phyloP scores from a whole-genome alignment of 805 yeast species.

The Wickerhamiella cacticola region DNA sequence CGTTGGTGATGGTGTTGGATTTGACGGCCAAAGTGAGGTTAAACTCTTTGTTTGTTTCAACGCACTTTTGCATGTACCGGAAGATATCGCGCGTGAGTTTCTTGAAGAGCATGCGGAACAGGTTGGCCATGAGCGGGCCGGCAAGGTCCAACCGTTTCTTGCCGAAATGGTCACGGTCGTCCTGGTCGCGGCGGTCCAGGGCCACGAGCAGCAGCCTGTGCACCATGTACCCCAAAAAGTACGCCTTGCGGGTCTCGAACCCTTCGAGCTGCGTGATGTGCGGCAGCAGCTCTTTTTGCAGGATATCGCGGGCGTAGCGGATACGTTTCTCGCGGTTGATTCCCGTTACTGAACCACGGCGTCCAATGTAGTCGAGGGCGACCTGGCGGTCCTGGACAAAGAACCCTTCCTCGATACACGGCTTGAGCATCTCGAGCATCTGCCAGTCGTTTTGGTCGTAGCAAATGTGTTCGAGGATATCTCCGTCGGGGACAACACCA shows the following conservation, averaged over 20 bases:
- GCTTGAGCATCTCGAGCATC: constrained; percentile 97
- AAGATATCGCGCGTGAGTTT: constrained; percentile 93
- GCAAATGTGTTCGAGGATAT: constrained; percentile 93
- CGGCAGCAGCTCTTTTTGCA: constrained; percentile 92
- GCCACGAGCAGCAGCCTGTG: constrained; percentile 92
- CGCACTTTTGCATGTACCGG: constrained; percentile 97
- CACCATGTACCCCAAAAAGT: constrained; percentile 95
- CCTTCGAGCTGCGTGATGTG: constrained; percentile 97
- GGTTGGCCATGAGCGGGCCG: constrained; percentile 91
- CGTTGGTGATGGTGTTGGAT: constrained; percentile 93
- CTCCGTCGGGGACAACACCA: constrained; percentile 99
- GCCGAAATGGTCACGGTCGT: constrained; percentile 99
- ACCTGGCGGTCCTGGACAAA: constrained; percentile 97
- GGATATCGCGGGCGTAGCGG: constrained; percentile 91
- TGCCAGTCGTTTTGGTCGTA: constrained; percentile 98
- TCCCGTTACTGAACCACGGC: constrained; percentile 96
- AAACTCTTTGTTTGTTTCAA: constrained; percentile 94
- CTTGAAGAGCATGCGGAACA: constrained; percentile 87
- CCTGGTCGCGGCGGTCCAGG: constrained; percentile 92
- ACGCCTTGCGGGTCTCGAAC: constrained; percentile 91
- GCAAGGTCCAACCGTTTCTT: constrained; percentile 97
- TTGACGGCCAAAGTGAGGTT: constrained; percentile 93
- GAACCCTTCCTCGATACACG: constrained; percentile 98
- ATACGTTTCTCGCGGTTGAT: constrained; percentile 95
- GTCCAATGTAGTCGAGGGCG: constrained; percentile 93